Evolutionary conservation across 2,329 filamentous ascomycete species (phyloP).

Genomic region (Ascochyta koolunga): DNA sequence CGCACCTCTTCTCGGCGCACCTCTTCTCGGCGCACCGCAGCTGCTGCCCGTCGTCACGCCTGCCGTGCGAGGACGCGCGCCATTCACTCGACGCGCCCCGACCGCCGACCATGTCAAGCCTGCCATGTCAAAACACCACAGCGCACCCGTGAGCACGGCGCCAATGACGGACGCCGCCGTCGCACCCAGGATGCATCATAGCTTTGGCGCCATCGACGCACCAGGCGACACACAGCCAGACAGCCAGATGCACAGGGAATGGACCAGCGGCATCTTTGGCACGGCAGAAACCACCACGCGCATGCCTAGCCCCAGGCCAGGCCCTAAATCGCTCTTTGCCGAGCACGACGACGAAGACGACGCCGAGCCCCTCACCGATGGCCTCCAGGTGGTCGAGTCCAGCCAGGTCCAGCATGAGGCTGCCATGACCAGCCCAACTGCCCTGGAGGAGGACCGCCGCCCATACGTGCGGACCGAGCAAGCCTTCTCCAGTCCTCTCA

Average conservation of each 20-base stretch:
- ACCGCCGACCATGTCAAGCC: conserved; percentile 39
- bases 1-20: too few relatives aligned
- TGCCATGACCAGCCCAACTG: conserved; percentile 39
- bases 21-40: conserved; percentile 18
- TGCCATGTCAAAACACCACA: conserved; percentile 34
- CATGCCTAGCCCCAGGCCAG: conserved; percentile 11
- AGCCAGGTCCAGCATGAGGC: conserved; percentile 35
- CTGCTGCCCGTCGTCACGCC: conserved; percentile 15
- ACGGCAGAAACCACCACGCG: conserved; percentile 17
- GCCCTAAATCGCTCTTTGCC: conserved; percentile 24
- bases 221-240: conserved; percentile 56
- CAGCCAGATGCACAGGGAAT: conserved; percentile 54
- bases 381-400: conserved; percentile 28
- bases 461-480: conserved; percentile 23
- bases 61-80: conserved; percentile 20
- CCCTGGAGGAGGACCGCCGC: conserved; percentile 34
- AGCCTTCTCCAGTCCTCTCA: conserved; percentile 40
- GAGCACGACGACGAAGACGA: conserved; percentile 26
- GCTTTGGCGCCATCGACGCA: conserved; percentile 48
- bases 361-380: conserved; percentile 28
- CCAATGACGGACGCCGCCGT: conserved; percentile 24
- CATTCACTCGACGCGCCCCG: conserved; percentile 38
- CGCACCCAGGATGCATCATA: conserved; percentile 38
- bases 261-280: conserved; percentile 38
- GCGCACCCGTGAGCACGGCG: conserved; percentile 37